phyloP scores from a whole-genome alignment of 495 filamentous ascomycete species.

The Cenococcum geophilum region DNA sequence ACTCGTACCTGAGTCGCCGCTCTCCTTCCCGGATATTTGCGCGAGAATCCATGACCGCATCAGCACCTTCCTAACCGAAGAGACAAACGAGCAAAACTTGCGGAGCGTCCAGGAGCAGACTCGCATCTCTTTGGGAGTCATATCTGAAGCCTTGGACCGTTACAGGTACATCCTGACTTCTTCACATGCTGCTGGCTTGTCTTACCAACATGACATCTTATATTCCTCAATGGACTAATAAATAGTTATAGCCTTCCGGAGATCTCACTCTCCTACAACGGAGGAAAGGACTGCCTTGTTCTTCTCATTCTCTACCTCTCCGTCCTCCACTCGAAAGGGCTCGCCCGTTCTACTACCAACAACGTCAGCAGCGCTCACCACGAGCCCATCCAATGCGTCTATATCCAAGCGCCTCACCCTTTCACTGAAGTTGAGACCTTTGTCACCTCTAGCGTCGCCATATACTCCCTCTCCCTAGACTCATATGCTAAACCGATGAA shows the following conservation, averaged over 20 bases:
- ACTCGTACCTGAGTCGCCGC: conserved; percentile 21
- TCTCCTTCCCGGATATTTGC: conserved; percentile 46
- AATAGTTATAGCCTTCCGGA: conserved; percentile 54
- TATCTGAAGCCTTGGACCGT: conserved; percentile 60
- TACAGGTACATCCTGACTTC: conserved; percentile 52
- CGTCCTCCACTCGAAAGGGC: conserved; percentile 46
- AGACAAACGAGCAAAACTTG: conserved; percentile 52
- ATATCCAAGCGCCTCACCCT: conserved; percentile 73
- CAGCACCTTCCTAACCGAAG: conserved; percentile 58
- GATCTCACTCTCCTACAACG: conserved; percentile 91
- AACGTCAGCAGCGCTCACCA: conserved; percentile 28
- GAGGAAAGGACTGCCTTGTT: conserved; percentile 96
- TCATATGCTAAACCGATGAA: conserved; percentile 76
- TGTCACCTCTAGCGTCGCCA: conserved; percentile 53
- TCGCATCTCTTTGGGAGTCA: conserved; percentile 60
- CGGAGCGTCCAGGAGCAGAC: conserved; percentile 66
- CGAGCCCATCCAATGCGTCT: conserved; percentile 65
- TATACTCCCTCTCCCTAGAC: conserved; percentile 70
- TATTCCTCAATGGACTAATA: neutral
- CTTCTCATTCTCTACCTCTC: conserved; percentile 84
- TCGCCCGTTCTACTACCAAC: conserved; percentile 14
- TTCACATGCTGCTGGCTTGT: conserved; percentile 1
- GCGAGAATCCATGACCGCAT: conserved; percentile 57
- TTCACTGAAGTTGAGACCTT: conserved; percentile 84
- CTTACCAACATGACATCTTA: neutral